Base-by-base conservation (phyloP, 1,284 basidiomycete species). In the Apiotrichum akiyoshidainum region DNA sequence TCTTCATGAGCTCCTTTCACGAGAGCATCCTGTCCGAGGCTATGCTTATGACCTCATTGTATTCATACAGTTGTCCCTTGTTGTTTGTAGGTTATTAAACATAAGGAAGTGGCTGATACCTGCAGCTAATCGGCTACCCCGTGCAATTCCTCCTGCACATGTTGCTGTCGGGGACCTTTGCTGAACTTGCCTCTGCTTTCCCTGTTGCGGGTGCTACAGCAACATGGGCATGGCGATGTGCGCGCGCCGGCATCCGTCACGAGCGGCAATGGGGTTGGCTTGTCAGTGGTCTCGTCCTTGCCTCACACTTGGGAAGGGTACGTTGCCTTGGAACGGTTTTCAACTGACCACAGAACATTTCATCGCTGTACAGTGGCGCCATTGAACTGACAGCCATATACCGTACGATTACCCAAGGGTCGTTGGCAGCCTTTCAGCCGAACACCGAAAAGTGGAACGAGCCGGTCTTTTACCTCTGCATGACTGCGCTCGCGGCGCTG, bases 121-220 rank as follows among this genome's bases (percentile, higher is more conserved):
- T n/a, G 40, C 53, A 74, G 68, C 65, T 77, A 53, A 57, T 70
- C 48, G 73, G 71, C 40, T 77, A 74, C 71, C 74, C 73, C 7
- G 37, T 76, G 3, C 69, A 70, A 2, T 71, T 68, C 10, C 11
- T 74, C 17, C 60, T 73, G 49, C 60, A 67, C 39, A 57, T 71
- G 10, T 65, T 65, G 47, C 70, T 77, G 46, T 70, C 70, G 7
- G 60, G 72, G 9, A 67, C 72, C 0, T 58, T 77, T 37, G 64
- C 68, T 12, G 75, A 77, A 55, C 54, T 76, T 1, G 73, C 73
- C 8, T 75, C 73, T 5, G 71, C 73, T 0, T 77, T 72, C 49
- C 75, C 75, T 11, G 74, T 76, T 2, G 67, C 74, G 5, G 75
- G 75, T 1, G 75, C 73, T 1, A 74, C 75, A 70, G 65, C 71